phyloP scores from a whole-genome alignment of 352 stramenopile species.

The Halophytophthora batemanensis region DNA sequence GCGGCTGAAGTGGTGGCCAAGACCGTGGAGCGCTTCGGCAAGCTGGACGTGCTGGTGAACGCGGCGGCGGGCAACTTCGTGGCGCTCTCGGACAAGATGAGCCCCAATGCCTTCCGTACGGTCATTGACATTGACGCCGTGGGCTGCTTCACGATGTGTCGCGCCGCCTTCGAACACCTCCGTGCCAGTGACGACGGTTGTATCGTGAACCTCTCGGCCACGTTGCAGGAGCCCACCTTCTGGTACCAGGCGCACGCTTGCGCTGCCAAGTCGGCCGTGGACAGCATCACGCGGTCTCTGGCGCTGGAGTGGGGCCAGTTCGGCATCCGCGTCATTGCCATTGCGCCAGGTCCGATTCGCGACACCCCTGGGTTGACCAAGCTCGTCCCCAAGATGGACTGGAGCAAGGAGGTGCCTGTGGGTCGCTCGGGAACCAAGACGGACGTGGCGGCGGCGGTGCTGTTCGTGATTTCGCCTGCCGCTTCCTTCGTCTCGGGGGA shows the following conservation, averaged over 20 bases:
- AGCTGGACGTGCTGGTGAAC: slow-evolving; percentile 93
- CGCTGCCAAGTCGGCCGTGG: slow-evolving; percentile 93
- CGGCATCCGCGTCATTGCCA: slow-evolving; percentile 91
- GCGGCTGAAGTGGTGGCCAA: slow-evolving; percentile 77
- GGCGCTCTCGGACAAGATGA: slow-evolving; percentile 79
- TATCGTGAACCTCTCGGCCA: slow-evolving; percentile 96
- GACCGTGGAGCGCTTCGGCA: slow-evolving; percentile 77
- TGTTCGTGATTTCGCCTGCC: slow-evolving; percentile 82
- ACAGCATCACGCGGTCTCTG: slow-evolving; percentile 93
- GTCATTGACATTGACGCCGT: slow-evolving; percentile 96
- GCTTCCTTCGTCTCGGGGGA: slow-evolving; percentile 80
- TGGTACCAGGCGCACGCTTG: slow-evolving; percentile 95
- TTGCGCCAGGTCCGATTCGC: slow-evolving; percentile 94
- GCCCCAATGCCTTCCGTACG: slow-evolving; percentile 93
- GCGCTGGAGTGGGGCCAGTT: slow-evolving; percentile 95
- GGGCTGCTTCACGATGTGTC: slow-evolving; percentile 96
- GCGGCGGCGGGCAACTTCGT: slow-evolving; percentile 95
- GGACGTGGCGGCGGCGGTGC: slow-evolving; percentile 76
- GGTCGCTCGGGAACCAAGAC: slow-evolving; percentile 77
- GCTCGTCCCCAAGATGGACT: slow-evolving; percentile 68
- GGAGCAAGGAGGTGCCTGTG: slow-evolving; percentile 54
- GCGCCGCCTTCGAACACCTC: slow-evolving; percentile 85
- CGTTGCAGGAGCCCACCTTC: slow-evolving; percentile 88
- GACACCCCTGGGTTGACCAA: slow-evolving; percentile 94
- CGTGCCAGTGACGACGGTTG: slow-evolving; percentile 59